These are phyloP conservation scores for Mucor ambiguus DNA, from an alignment of 371 early-diverging fungal species.

Conservation along the genomic window DNA sequence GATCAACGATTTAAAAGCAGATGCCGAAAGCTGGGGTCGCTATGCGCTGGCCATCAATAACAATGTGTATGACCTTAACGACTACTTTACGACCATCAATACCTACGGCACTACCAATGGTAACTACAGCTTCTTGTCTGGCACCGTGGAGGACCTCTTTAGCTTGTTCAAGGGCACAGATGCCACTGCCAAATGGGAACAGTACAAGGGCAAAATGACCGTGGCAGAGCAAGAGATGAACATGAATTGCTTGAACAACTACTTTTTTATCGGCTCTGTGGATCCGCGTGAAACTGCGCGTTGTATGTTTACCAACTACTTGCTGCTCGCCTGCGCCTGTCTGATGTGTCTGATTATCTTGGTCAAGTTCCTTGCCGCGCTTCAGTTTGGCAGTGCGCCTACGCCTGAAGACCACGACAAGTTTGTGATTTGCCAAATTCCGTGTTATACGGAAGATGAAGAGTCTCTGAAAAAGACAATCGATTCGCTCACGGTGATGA, in stretches of 20 bases:
- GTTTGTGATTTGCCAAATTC: slow-evolving; percentile 89
- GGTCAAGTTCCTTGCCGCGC: slow-evolving; percentile 89
- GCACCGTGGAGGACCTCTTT: slow-evolving; percentile 56
- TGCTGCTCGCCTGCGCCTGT: slow-evolving; percentile 75
- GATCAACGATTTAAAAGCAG: slow-evolving; percentile 38
- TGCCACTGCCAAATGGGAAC: slow-evolving; percentile 56
- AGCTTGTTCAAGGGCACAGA: slow-evolving; percentile 63
- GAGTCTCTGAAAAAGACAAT: slow-evolving; percentile 90
- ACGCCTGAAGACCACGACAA: slow-evolving; percentile 87
- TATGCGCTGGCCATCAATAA: slow-evolving; percentile 61
- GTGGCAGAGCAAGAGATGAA: slow-evolving; percentile 28
- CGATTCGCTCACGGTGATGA: slow-evolving; percentile 85
- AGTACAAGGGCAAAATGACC: slow-evolving; percentile 23
- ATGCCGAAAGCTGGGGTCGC: slow-evolving; percentile 36
- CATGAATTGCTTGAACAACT: slow-evolving; percentile 73
- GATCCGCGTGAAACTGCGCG: slow-evolving; percentile 74
- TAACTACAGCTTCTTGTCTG: slow-evolving; percentile 46
- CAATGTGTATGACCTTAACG: slow-evolving; percentile 70
- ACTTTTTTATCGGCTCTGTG: slow-evolving; percentile 83
- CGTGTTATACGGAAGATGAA: slow-evolving; percentile 99
- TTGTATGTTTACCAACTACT: slow-evolving; percentile 86
- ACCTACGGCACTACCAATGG: slow-evolving; percentile 42
- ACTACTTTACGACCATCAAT: slow-evolving; percentile 54
- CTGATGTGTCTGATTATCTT: slow-evolving; percentile 78
- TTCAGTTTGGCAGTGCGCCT: slow-evolving; percentile 78